Evolutionary conservation across 148 eudicot species (phyloP).

Genomic region (Dianthus caryophyllus): DNA sequence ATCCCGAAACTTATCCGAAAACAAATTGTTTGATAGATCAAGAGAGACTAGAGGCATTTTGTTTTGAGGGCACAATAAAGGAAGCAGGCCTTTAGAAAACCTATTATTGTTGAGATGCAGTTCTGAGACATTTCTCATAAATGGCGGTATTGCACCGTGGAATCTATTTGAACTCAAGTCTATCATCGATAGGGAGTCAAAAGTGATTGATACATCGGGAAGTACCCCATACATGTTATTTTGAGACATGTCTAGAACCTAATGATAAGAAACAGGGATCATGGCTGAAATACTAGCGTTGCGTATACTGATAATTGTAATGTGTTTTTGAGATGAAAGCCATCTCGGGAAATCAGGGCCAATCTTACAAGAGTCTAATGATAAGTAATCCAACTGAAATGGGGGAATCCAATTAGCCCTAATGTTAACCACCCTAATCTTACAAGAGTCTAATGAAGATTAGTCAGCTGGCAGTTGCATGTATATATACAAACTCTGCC

Average conservation of each 20-base stretch:
- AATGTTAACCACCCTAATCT: no score
- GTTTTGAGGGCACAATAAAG: slow-evolving; percentile 15
- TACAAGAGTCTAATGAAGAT: no score
- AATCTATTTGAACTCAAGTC: slow-evolving; percentile 15
- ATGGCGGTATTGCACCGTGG: slow-evolving; percentile 19
- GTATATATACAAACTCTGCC: no score
- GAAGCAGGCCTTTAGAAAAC: slow-evolving; percentile 6
- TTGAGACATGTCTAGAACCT: slow-evolving; percentile 23
- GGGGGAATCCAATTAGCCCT: no score
- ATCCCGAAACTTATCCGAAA: slow-evolving; percentile 15
- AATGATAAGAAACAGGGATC: no score
- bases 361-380: no score
- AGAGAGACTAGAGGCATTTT: not conserved
- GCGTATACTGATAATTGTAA: no score
- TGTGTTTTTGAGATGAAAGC: no score
- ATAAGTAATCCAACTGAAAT: no score
- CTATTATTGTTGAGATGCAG: slow-evolving; percentile 13
- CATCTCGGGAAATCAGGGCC: no score
- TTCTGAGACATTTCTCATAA: not conserved
- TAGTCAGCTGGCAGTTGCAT: no score
- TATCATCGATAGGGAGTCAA: not conserved
- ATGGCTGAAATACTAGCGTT: no score
- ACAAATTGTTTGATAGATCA: slow-evolving; percentile 21
- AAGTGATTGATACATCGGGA: slow-evolving; percentile 8
- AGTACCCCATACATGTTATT: slow-evolving; percentile 19